These are phyloP conservation scores for Plectosphaerella sp. DNA, from an alignment of 2,329 filamentous ascomycete species.

Conservation along the genomic window DNA sequence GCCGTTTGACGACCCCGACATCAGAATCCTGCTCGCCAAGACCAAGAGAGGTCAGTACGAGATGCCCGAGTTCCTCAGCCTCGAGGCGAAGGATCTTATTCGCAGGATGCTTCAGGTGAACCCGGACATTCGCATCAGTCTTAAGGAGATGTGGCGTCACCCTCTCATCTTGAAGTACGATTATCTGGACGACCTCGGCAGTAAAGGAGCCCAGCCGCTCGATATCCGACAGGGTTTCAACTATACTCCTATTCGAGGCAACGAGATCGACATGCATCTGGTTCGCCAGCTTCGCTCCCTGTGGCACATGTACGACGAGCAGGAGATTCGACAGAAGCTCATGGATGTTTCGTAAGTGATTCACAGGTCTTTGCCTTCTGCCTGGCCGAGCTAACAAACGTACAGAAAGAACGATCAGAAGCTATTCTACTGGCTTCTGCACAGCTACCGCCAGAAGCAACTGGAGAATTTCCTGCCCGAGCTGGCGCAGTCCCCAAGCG, in stretches of 20 bases:
- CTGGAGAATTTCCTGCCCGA: slow-evolving; percentile 82
- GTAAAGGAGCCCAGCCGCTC: slow-evolving; percentile 47
- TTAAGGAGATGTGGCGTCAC: slow-evolving; percentile 81
- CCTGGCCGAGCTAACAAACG: slow-evolving; percentile 13
- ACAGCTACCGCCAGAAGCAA: slow-evolving; percentile 77
- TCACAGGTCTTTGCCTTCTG: not conserved
- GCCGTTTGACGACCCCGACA: slow-evolving; percentile 71
- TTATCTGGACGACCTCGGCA: slow-evolving; percentile 63
- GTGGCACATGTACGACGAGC: slow-evolving; percentile 81
- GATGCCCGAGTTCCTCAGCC: slow-evolving; percentile 58
- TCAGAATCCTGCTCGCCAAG: slow-evolving; percentile 57
- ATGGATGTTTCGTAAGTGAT: slow-evolving; percentile 14
- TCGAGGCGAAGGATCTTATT: slow-evolving; percentile 74
- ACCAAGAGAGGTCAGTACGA: slow-evolving; percentile 57
- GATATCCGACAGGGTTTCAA: slow-evolving; percentile 58
- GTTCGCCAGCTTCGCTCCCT: slow-evolving; percentile 82
- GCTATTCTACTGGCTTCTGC: slow-evolving; percentile 82
- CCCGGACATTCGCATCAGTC: slow-evolving; percentile 72
- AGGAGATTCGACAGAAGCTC: slow-evolving; percentile 67
- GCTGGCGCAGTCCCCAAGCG: slow-evolving; percentile 80
- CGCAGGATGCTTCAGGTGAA: slow-evolving; percentile 73
- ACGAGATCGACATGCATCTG: slow-evolving; percentile 76
- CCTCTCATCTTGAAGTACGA: slow-evolving; percentile 83
- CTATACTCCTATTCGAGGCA: slow-evolving; percentile 51
- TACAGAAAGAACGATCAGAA: slow-evolving; percentile 84